A percentile compares a stretch with the other conserved stretches of the same genome.
phyloP scores from a whole-genome alignment of 1,284 basidiomycete species.

The Termitomyces sp. region DNA sequence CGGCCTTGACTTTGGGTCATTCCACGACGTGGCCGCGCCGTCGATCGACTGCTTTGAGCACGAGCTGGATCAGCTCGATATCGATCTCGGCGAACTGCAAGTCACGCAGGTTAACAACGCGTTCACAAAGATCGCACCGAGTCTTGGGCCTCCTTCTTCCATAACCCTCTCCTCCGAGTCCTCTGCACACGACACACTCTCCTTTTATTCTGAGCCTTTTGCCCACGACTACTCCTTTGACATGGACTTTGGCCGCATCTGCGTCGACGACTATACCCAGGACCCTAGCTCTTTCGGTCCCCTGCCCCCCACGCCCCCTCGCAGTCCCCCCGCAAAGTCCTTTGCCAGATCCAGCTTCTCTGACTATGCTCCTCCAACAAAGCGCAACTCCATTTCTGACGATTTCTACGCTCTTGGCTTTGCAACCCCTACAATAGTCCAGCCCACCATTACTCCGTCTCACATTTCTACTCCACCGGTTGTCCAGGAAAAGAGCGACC shows the following conservation, averaged over 20 bases:
- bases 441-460: slow-evolving; percentile 50
- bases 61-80: slow-evolving; percentile 77
- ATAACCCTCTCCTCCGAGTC: slow-evolving; percentile 77
- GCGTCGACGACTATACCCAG: slow-evolving; percentile 48
- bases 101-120: slow-evolving; percentile 52
- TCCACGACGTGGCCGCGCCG: slow-evolving; percentile 66
- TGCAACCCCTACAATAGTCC: slow-evolving; percentile 20
- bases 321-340: slow-evolving; percentile 43
- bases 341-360: slow-evolving; percentile 52
- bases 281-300: slow-evolving; percentile 51
- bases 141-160: slow-evolving; percentile 67
- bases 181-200: slow-evolving; percentile 58
- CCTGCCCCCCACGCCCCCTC: slow-evolving; percentile 55
- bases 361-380: slow-evolving; percentile 49
- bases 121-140: slow-evolving; percentile 56
- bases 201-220: slow-evolving; percentile 63
- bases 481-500: slow-evolving; percentile 44
- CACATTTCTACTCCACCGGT: slow-evolving; percentile 48
- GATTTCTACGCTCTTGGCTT: slow-evolving; percentile 53
- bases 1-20: slow-evolving; percentile 63
- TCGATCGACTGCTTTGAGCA: slow-evolving; percentile 76
- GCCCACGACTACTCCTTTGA: slow-evolving; percentile 62
- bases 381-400: slow-evolving; percentile 40
- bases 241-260: slow-evolving; percentile 64
- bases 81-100: slow-evolving; percentile 62